Evolutionary conservation across 148 eudicot genomes (phyloP).

Genomic region (Vaccinium darrowii): DNA sequence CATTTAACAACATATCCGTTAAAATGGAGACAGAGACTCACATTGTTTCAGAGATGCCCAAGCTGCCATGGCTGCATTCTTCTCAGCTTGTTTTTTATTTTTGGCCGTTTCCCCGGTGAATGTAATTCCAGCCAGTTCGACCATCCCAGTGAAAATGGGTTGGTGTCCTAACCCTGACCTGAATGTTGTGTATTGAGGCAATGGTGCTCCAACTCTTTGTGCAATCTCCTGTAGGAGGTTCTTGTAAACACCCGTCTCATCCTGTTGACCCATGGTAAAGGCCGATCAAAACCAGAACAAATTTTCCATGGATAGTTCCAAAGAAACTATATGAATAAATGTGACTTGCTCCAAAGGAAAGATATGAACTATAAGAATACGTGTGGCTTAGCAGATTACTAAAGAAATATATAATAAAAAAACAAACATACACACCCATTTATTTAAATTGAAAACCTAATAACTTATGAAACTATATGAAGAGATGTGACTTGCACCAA

Average conservation of each 20-base stretch:
- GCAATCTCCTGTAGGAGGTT: slow-evolving; percentile 74
- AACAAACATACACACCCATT: not conserved
- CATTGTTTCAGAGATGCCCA: slow-evolving; percentile 73
- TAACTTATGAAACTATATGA: not conserved
- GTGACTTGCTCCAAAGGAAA: not conserved
- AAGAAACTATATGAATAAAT: not conserved
- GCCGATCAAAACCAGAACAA: slow-evolving; percentile 19
- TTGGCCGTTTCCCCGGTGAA: slow-evolving; percentile 77
- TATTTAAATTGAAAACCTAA: not conserved
- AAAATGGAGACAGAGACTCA: slow-evolving; percentile 28
- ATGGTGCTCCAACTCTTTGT: slow-evolving; percentile 78
- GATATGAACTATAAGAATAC: not conserved
- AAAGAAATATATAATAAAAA: too few relatives aligned
- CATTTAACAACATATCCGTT: not conserved
- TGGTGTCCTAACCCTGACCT: slow-evolving; percentile 73
- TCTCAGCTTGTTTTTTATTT: slow-evolving; percentile 81
- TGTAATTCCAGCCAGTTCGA: slow-evolving; percentile 64
- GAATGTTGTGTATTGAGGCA: slow-evolving; percentile 64
- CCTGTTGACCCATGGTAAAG: slow-evolving; percentile 35
- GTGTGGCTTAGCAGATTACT: not conserved
- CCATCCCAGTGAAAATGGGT: slow-evolving; percentile 75
- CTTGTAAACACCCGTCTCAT: slow-evolving; percentile 80
- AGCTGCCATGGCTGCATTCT: slow-evolving; percentile 79
- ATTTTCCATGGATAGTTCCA: not conserved
- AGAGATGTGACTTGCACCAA: not conserved